Conservation (phyloP, 2,329 filamentous ascomycete species). For the Sphaerostilbella broomeana region DNA sequence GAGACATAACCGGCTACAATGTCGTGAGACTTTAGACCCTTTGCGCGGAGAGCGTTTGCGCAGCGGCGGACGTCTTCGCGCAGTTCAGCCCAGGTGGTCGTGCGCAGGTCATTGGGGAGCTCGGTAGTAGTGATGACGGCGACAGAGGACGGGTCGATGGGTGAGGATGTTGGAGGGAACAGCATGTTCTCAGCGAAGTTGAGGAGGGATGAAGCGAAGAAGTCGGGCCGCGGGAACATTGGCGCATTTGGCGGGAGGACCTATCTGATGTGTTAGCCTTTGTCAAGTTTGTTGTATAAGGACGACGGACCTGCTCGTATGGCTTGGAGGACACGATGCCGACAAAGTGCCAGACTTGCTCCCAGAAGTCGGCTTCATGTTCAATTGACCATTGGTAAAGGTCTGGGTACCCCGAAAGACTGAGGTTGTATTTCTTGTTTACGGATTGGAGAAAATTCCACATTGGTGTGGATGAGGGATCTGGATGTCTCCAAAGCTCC, state of each 20-base stretch:
- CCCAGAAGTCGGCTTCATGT: slow-evolving; percentile 73
- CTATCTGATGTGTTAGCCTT: slow-evolving; percentile 32
- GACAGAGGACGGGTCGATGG: slow-evolving; percentile 47
- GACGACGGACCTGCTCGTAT: slow-evolving; percentile 49
- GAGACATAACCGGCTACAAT: slow-evolving; percentile 72
- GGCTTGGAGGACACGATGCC: slow-evolving; percentile 62
- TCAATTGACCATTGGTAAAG: slow-evolving; percentile 82
- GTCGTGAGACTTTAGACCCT: slow-evolving; percentile 52
- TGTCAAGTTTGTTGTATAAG: neutral
- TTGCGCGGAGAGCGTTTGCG: slow-evolving; percentile 60
- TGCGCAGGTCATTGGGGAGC: slow-evolving; percentile 48
- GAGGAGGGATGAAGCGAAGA: slow-evolving; percentile 71
- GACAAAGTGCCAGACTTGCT: slow-evolving; percentile 75
- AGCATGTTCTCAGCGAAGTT: slow-evolving; percentile 97
- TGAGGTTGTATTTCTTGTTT: slow-evolving; percentile 58
- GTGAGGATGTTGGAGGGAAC: slow-evolving; percentile 51
- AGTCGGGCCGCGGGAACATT: slow-evolving; percentile 82
- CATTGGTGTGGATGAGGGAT: slow-evolving; percentile 63
- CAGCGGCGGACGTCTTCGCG: slow-evolving; percentile 71
- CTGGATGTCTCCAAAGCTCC: slow-evolving; percentile 61
- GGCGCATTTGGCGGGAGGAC: slow-evolving; percentile 59
- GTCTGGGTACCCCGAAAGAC: slow-evolving; percentile 61
- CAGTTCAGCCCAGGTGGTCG: slow-evolving; percentile 68
- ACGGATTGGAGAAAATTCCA: slow-evolving; percentile 64
- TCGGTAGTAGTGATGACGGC: slow-evolving; percentile 83